Evolutionary conservation across 495 filamentous ascomycete species (phyloP).

Genomic region (Massariosphaeria phaeospora): DNA sequence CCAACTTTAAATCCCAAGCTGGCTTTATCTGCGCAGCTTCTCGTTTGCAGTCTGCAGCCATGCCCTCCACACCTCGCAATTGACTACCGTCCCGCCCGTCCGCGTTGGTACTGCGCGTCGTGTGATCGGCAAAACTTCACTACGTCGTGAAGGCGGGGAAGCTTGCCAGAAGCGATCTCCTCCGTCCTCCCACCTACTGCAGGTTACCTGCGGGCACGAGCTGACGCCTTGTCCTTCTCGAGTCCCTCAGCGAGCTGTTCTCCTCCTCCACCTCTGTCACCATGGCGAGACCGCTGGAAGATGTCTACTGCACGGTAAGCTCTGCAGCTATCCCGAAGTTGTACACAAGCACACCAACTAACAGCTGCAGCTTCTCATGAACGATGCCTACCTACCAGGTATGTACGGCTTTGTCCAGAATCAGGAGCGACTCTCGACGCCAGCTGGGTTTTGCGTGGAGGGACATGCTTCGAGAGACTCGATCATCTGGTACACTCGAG

Average conservation of each 20-base stretch:
- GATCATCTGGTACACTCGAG: background rate
- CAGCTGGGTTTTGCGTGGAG: no score
- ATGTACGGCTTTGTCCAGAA: no score
- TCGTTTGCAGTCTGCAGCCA: no score
- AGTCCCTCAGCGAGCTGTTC: background rate
- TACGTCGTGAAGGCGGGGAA: slow-evolving; percentile 29
- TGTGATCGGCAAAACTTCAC: slow-evolving; percentile 27
- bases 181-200: background rate
- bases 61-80: no score
- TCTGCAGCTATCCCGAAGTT: background rate
- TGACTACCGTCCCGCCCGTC: background rate
- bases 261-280: slow-evolving; percentile 1
- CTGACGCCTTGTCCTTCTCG: background rate
- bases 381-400: slow-evolving; percentile 89
- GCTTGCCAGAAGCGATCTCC: background rate
- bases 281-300: slow-evolving; percentile 40
- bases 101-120: background rate
- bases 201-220: background rate
- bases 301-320: slow-evolving; percentile 57
- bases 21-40: no score
- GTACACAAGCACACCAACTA: slow-evolving; percentile 25
- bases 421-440: no score
- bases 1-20: no score
- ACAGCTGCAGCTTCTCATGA: slow-evolving; percentile 70
- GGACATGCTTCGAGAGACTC: no score